A percentile compares a stretch with the other conserved stretches of the same genome.
Conservation (phyloP, 495 filamentous ascomycete genomes). For the Neurospora sp. region DNA sequence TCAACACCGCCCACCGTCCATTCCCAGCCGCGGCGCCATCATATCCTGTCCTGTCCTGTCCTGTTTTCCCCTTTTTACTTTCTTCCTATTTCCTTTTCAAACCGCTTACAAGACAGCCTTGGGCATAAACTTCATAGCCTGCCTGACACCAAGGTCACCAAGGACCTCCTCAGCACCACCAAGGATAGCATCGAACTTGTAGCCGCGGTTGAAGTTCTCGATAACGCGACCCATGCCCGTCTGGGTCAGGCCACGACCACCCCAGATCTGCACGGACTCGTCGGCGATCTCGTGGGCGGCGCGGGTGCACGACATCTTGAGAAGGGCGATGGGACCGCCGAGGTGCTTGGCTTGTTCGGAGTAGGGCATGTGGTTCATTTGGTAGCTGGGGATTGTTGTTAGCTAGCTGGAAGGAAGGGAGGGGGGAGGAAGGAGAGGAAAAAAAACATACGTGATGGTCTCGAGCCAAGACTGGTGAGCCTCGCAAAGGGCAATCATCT, state of each 20-base stretch:
- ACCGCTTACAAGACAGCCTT: conserved; percentile 61
- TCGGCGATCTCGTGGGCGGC: conserved; percentile 75
- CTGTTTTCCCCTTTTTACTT: not conserved
- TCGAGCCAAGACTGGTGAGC: conserved; percentile 82
- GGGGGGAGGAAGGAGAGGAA: no score
- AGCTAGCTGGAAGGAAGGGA: no score
- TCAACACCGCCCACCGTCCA: not conserved
- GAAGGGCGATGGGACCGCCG: conserved; percentile 71
- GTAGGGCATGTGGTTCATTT: conserved; percentile 83
- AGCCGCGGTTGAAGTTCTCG: conserved; percentile 73
- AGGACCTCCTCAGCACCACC: conserved; percentile 80
- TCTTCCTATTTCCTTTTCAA: not conserved
- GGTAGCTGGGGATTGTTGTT: conserved; percentile 33
- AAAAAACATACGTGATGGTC: conserved; percentile 39
- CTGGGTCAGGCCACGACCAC: conserved; percentile 71
- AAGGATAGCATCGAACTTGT: conserved; percentile 84
- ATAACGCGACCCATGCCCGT: conserved; percentile 72
- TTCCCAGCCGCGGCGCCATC: not conserved
- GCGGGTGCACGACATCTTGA: conserved; percentile 70
- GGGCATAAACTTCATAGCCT: conserved; percentile 74
- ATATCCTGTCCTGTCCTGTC: not conserved
- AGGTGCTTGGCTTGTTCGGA: conserved; percentile 63
- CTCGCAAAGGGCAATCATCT: conserved; percentile 78
- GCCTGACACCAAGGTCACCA: conserved; percentile 70
- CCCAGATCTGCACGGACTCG: conserved; percentile 78